Evolutionary conservation across 75 land plant species (phyloP), one percentile per base, ranked within the genome.

Genomic region (Sequoiadendron giganteum): DNA sequence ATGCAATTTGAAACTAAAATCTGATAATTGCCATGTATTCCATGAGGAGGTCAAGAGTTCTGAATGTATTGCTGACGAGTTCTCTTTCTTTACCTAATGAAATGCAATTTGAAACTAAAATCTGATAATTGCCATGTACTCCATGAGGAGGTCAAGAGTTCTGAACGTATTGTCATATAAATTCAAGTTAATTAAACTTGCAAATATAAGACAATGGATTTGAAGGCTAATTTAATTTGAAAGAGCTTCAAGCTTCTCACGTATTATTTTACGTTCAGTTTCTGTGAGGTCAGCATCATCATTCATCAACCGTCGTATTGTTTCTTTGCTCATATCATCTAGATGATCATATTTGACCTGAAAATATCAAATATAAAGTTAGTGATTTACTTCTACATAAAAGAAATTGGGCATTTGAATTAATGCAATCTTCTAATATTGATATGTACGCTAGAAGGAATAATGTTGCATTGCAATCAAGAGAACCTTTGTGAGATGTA

Each of bases 271-370:
- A 42, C 91, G 91, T 39, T 91, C 87, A 45, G 73, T 82, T 10
- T 85, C 85, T 58, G 90, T 89, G 38, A 91, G 89, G 40, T 61
- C 72, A 28, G 89, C 89, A 85, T 87, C 91, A n/a, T 89, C 92
- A n/a, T 85, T 86, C 92, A 89, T 91, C 73, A 89, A 52, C 18
- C 88, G 83, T 39, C 88, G 85, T 52, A 91, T 75, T 73, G 90
- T 45, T 32, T 40, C 47, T 82, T 80, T 88, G 25, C 87, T 82
- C 55, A 83, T 54, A 34, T 85, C 34, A 80, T 87, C 86, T 36
- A 80, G 55, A 68, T 77, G 32, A 47, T 83, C 84, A 36, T 79
- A 89, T 43, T 79, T 49, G n/a, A 91, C 91, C 92, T 91, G 89
- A 70, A 89, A 28, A 87, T 73, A 73, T 34, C 10, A 73, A 32